phyloP scores from a whole-genome alignment of 202 grass and related monocot species.

The Schoenoplectus triqueter region DNA sequence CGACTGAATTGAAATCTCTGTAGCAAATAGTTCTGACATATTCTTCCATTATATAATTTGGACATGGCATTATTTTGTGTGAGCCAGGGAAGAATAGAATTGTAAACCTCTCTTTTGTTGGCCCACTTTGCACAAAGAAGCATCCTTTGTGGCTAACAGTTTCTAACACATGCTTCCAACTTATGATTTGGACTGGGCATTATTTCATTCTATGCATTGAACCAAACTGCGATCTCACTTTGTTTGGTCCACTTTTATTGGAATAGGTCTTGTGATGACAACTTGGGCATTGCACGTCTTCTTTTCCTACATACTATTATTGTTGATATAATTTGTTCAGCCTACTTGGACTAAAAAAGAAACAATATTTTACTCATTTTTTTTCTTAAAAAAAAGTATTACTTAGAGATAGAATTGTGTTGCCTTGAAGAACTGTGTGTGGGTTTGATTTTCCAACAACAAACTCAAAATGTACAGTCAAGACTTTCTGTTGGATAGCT shows the following conservation, averaged over 20 bases:
- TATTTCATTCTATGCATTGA: neutral
- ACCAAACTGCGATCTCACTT: neutral
- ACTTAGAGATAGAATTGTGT: too few species aligned
- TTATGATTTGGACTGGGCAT: neutral
- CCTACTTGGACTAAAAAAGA: too few species aligned
- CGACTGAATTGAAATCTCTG: neutral
- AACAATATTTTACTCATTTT: too few species aligned
- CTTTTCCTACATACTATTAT: too few species aligned
- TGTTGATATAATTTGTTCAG: too few species aligned
- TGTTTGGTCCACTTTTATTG: conserved; percentile 3
- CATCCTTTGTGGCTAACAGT: neutral
- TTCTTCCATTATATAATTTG: conserved; percentile 3
- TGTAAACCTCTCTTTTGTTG: neutral
- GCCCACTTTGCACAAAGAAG: conserved; percentile 6
- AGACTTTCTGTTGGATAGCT: neutral
- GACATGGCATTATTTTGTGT: neutral
- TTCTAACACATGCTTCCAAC: neutral
- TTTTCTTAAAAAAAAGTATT: too few species aligned
- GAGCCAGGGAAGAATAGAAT: neutral
- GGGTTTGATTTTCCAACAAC: neutral
- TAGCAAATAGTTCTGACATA: neutral
- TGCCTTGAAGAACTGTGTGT: too few species aligned
- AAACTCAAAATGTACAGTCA: neutral
- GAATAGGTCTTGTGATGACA: neutral
- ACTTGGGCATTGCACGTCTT: too few species aligned